Conservation (phyloP, 352 stramenopile genomes). For the Phytophthora ohioensis region DNA sequence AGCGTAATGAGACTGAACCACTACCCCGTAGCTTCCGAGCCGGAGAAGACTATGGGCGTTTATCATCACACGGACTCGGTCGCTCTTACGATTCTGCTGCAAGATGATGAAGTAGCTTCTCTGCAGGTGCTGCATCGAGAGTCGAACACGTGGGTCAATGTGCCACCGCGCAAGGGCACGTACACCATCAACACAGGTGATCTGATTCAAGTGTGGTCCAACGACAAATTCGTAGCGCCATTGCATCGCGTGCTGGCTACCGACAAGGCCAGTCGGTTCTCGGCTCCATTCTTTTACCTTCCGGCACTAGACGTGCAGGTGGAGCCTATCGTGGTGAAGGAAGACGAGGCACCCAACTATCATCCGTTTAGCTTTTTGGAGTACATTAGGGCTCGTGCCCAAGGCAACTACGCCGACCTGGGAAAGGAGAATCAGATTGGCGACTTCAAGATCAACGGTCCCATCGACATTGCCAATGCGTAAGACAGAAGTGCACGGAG, state of each 20-base stretch:
- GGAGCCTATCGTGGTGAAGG: conserved; percentile 65
- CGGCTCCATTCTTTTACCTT: conserved; percentile 75
- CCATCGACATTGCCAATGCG: conserved; percentile 23
- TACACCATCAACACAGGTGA: conserved; percentile 75
- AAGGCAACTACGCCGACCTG: conserved; percentile 92
- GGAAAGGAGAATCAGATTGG: conserved; percentile 78
- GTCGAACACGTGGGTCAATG: conserved; percentile 56
- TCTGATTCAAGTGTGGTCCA: conserved; percentile 70
- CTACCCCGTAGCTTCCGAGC: conserved; percentile 79
- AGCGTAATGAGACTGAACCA: conserved; percentile 93
- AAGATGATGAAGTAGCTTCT: conserved; percentile 69
- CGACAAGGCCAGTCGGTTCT: conserved; percentile 50
- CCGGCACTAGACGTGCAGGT: conserved; percentile 73
- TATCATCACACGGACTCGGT: conserved; percentile 72
- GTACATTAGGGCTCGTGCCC: conserved; percentile 89
- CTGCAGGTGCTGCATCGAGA: conserved; percentile 64
- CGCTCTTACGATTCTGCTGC: conserved; percentile 67
- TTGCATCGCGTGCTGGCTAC: conserved; percentile 63
- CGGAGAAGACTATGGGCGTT: conserved; percentile 60
- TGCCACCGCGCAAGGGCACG: conserved; percentile 46
- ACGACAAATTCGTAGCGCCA: conserved; percentile 60
- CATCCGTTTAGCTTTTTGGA: conserved; percentile 89
- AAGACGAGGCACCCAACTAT: conserved; percentile 61
- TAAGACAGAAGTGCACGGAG: background rate
- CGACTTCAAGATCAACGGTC: conserved; percentile 28